Evolutionary conservation across 306 rosid species (phyloP).

Genomic region (Castanea crenata): DNA sequence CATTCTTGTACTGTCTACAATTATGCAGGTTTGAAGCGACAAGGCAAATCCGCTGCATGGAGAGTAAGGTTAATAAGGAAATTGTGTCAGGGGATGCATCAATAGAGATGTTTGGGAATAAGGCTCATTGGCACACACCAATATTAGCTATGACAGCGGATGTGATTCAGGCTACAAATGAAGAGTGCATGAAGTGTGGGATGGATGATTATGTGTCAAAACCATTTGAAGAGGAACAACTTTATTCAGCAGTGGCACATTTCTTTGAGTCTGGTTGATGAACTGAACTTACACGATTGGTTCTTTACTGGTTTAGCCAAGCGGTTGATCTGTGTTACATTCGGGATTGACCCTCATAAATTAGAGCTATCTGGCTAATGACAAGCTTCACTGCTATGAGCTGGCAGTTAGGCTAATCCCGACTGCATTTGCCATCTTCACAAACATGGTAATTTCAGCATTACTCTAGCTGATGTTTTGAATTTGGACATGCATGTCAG

Average conservation of each 20-base stretch:
- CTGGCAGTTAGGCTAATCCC: slow-evolving; percentile 24
- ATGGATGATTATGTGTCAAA: slow-evolving; percentile 90
- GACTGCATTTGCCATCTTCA: background rate
- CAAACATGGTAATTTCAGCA: slow-evolving; percentile 18
- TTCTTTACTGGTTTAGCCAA: slow-evolving; percentile 16
- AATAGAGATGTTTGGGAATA: slow-evolving; percentile 51
- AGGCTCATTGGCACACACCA: slow-evolving; percentile 73
- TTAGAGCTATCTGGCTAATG: slow-evolving; percentile 10
- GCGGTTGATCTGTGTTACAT: slow-evolving; percentile 10
- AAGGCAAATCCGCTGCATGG: slow-evolving; percentile 54
- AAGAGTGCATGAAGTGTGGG: slow-evolving; percentile 82
- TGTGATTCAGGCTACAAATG: slow-evolving; percentile 71
- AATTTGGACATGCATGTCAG: slow-evolving; percentile 10
- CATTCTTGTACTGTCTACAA: slow-evolving; percentile 19
- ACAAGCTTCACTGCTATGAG: slow-evolving; percentile 14
- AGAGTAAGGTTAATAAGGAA: slow-evolving; percentile 52
- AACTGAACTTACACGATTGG: slow-evolving; percentile 8
- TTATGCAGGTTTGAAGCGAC: slow-evolving; percentile 80
- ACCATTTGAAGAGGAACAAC: slow-evolving; percentile 88
- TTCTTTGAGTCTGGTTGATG: slow-evolving; percentile 49
- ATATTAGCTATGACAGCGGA: slow-evolving; percentile 97
- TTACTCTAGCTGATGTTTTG: slow-evolving; percentile 11
- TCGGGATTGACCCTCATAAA: slow-evolving; percentile 9
- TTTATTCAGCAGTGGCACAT: slow-evolving; percentile 57
- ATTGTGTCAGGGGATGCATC: slow-evolving; percentile 61